Evolutionary conservation across 257 asterid genomes (phyloP).

Genomic region (Scutellaria baicalensis): DNA sequence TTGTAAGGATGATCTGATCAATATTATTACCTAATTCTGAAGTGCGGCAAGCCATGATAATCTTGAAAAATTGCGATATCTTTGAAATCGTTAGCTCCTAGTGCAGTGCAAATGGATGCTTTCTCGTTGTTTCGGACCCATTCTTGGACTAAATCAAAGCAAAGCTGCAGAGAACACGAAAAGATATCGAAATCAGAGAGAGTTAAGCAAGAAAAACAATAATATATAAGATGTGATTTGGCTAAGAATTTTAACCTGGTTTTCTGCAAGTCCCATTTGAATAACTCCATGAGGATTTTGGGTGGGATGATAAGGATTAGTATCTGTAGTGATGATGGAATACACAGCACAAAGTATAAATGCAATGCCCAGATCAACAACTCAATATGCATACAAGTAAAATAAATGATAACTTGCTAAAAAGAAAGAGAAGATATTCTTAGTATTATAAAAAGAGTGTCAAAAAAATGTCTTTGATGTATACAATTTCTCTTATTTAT

Average conservation of each 20-base stretch:
- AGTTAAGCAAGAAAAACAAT: not conserved
- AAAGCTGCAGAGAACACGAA: slow-evolving; percentile 32
- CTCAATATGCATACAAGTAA: no score
- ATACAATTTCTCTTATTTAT: no score
- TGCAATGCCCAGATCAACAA: no score
- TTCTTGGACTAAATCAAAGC: slow-evolving; percentile 54
- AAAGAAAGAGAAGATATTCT: no score
- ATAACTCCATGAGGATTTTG: slow-evolving; percentile 52
- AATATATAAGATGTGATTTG: no score
- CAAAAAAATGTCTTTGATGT: no score
- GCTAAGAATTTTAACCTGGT: slow-evolving; percentile 31
- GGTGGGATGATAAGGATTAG: slow-evolving; percentile 49
- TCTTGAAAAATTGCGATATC: slow-evolving; percentile 65
- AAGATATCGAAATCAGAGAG: not conserved
- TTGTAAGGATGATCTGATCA: not conserved
- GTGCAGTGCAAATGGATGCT: slow-evolving; percentile 52
- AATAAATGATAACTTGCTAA: no score
- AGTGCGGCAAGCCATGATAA: slow-evolving; percentile 71
- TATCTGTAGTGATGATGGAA: no score
- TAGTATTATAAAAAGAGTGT: no score
- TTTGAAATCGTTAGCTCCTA: slow-evolving; percentile 46
- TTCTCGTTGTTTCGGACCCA: slow-evolving; percentile 49
- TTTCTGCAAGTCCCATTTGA: slow-evolving; percentile 76
- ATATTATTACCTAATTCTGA: slow-evolving; percentile 52
- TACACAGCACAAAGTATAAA: no score